A percentile compares a stretch with the other conserved stretches of the same genome.
Evolutionary conservation across 2,329 filamentous ascomycete genomes (phyloP).

Genomic region (Pyrenochaeta sp.): DNA sequence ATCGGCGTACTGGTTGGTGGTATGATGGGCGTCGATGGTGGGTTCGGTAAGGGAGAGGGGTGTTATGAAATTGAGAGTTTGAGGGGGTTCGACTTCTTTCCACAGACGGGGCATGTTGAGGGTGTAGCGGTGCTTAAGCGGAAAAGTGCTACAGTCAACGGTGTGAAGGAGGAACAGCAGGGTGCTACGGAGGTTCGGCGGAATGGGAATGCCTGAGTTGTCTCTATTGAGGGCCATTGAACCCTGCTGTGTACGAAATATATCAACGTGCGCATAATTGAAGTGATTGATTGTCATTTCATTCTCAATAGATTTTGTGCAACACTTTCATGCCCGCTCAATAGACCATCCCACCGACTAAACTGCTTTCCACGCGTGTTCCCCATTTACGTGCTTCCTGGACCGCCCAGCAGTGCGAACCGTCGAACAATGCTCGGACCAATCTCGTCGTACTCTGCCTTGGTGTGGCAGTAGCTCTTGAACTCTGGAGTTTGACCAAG

Average conservation of each 20-base stretch:
- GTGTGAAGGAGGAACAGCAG: background rate
- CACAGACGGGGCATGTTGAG: conserved; percentile 78
- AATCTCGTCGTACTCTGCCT: conserved; percentile 82
- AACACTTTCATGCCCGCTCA: conserved; percentile 24
- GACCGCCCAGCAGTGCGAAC: conserved; percentile 92
- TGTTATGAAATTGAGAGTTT: conserved; percentile 88
- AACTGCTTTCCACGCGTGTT: background rate
- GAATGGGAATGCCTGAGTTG: background rate
- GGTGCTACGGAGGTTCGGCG: background rate
- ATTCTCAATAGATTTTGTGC: conserved; percentile 24
- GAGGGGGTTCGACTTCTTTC: conserved; percentile 96
- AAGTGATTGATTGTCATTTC: conserved; percentile 13
- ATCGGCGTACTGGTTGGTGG: conserved; percentile 87
- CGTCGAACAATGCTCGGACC: conserved; percentile 94
- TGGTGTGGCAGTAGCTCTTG: conserved; percentile 94
- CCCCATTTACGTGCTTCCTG: conserved; percentile 73
- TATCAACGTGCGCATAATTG: background rate
- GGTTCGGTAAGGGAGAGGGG: conserved; percentile 48
- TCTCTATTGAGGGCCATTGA: background rate
- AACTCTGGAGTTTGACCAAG: conserved; percentile 98
- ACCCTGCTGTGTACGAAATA: background rate
- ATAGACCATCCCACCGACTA: conserved; percentile 13
- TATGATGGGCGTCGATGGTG: conserved; percentile 53
- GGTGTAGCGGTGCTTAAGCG: conserved; percentile 64
- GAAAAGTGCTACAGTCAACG: background rate